Evolutionary conservation across 2,329 filamentous ascomycete species (phyloP).

Genomic region (Basipetospora chlamydospora): DNA sequence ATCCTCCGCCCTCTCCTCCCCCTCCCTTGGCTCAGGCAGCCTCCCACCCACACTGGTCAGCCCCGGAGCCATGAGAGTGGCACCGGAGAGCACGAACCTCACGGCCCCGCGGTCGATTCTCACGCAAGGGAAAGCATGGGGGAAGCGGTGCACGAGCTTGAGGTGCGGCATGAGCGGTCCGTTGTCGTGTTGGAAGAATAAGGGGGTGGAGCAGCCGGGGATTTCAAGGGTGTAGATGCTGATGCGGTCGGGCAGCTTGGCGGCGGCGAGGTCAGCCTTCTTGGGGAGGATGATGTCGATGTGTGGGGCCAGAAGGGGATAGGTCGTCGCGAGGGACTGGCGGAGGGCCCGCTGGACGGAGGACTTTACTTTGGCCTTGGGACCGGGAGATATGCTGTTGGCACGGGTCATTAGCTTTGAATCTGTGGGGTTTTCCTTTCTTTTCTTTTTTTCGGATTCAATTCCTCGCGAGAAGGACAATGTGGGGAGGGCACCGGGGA

Average conservation of each 20-base stretch:
- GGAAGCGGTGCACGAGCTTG: slow-evolving; percentile 78
- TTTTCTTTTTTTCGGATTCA: too few relatives aligned
- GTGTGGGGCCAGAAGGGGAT: slow-evolving; percentile 70
- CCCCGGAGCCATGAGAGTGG: slow-evolving; percentile 91
- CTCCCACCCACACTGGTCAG: slow-evolving; percentile 72
- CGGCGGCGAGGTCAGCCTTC: slow-evolving; percentile 75
- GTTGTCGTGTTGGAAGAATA: slow-evolving; percentile 80
- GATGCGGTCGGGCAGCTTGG: slow-evolving; percentile 86
- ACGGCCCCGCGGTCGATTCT: slow-evolving; percentile 93
- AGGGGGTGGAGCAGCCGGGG: slow-evolving; percentile 33
- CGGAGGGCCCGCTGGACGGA: slow-evolving; percentile 82
- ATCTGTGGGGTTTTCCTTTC: slow-evolving; percentile 1
- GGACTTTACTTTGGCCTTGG: slow-evolving; percentile 95
- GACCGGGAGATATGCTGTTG: slow-evolving; percentile 54
- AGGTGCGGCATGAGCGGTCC: slow-evolving; percentile 76
- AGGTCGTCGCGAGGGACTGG: slow-evolving; percentile 66
- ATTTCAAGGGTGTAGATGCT: slow-evolving; percentile 75
- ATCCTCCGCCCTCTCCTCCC: slow-evolving; percentile 25
- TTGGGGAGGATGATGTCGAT: slow-evolving; percentile 94
- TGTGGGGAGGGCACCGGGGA: too few relatives aligned
- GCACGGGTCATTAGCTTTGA: not conserved
- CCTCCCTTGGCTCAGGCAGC: slow-evolving; percentile 42
- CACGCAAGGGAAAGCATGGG: slow-evolving; percentile 65
- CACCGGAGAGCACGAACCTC: slow-evolving; percentile 85
- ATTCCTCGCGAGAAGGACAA: too few relatives aligned